phyloP scores from a whole-genome alignment of 768 basidiomycete genomes.

The Mycena epipterygia region DNA sequence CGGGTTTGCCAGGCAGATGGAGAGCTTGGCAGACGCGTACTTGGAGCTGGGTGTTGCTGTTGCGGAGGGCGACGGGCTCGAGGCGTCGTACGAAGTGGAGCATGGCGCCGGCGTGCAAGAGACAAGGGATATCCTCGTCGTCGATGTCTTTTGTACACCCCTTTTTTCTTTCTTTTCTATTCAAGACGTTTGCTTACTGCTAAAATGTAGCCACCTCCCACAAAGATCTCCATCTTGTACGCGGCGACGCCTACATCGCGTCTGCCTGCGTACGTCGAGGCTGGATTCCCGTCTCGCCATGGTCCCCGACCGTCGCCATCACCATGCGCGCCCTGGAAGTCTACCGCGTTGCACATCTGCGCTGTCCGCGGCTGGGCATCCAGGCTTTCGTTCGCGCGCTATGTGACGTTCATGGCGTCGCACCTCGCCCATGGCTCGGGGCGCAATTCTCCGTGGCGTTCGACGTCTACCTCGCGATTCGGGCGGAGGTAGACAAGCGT shows the following conservation, averaged over 20 bases:
- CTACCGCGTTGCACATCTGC: conserved; percentile 14
- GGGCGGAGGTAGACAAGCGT: conserved; percentile 29
- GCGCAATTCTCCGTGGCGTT: conserved; percentile 46
- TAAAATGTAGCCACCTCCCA: neutral
- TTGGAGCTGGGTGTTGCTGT: neutral
- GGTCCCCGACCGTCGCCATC: conserved; percentile 18
- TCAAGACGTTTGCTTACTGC: too few relatives aligned
- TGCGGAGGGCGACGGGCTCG: neutral
- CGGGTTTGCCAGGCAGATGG: neutral
- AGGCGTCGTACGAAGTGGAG: neutral
- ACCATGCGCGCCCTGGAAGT: conserved; percentile 24
- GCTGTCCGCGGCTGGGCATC: conserved; percentile 37
- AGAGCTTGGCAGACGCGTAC: neutral
- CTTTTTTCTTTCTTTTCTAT: neutral
- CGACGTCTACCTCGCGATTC: conserved; percentile 52
- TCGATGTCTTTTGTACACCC: too few relatives aligned
- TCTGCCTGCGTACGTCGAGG: conserved; percentile 31
- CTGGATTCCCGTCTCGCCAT: conserved; percentile 29
- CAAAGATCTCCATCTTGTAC: neutral
- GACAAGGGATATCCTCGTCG: too few relatives aligned
- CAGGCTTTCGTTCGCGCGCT: conserved; percentile 38
- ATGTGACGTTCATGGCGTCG: conserved; percentile 32
- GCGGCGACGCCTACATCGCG: neutral
- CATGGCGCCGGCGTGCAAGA: too few relatives aligned
- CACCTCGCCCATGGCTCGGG: conserved; percentile 1